Conservation (phyloP, 257 asterid species). For the Ilex asprella region DNA sequence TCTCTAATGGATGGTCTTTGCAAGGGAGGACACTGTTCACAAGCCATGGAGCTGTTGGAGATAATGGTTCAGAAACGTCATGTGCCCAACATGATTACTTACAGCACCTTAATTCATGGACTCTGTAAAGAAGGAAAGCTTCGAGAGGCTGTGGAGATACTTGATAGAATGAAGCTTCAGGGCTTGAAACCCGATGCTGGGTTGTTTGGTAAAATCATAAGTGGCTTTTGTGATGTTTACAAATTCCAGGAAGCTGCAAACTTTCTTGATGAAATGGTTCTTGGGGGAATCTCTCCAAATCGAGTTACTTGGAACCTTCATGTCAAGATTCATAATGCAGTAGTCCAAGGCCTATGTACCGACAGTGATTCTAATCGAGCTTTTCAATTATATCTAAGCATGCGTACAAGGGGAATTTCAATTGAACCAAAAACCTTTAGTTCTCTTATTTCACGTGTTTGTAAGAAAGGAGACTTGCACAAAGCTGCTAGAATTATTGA, state of each 20-base stretch:
- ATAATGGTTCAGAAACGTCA: constrained; percentile 42
- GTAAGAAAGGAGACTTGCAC: constrained; percentile 57
- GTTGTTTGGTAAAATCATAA: constrained; percentile 59
- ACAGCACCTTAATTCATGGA: constrained; percentile 73
- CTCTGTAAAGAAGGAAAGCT: constrained; percentile 58
- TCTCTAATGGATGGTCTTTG: constrained; percentile 85
- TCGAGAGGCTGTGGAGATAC: constrained; percentile 62
- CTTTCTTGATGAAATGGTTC: constrained; percentile 85
- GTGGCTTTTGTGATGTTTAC: constrained; percentile 46
- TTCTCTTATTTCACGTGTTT: constrained; percentile 39
- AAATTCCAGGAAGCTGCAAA: constrained; percentile 75
- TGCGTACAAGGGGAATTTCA: constrained; percentile 71
- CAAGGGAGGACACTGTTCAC: constrained; percentile 67
- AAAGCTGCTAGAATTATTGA: constrained; percentile 61
- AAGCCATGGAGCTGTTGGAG: constrained; percentile 59
- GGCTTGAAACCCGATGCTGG: constrained; percentile 92
- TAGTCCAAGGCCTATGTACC: constrained; percentile 52
- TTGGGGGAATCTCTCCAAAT: constrained; percentile 68
- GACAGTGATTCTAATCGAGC: constrained; percentile 48
- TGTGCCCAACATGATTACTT: constrained; percentile 71
- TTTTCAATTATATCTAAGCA: constrained; percentile 54
- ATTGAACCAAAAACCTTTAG: constrained; percentile 57
- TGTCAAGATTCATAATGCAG: constrained; percentile 67
- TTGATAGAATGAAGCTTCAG: constrained; percentile 87
- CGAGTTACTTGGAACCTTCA: constrained; percentile 85